Base-by-base conservation (phyloP, 2,329 filamentous ascomycete genomes). In the Cercospora sp. region DNA sequence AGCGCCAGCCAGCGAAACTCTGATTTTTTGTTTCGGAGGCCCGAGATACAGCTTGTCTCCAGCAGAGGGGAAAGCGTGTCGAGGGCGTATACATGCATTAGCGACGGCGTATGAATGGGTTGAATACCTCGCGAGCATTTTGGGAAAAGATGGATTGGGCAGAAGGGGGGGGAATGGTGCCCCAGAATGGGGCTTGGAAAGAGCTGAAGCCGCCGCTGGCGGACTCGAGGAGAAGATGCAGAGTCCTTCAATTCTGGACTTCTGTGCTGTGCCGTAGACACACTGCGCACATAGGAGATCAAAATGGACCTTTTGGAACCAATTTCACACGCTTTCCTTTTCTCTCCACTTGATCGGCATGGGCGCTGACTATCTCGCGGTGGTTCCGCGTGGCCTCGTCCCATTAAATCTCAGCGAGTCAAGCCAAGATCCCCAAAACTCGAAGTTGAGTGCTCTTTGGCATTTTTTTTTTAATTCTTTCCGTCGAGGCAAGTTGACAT, bases 1-100 rank as follows among this genome's bases (percentile, higher is more conserved):
- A 70, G 73, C 71, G 70, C 67, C 40, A n/a, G 40, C 63, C 40
- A 28, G 40, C 63, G 40, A 30, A 33, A 36, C 28, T 61, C 42
- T 57, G 51, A 31, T 53, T 64, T 53, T 58, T 66, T 36, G 59
- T 55, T 48, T 63, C 18, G 45, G 61, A 51, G 18, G n/a, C n/a
- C 45, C 45, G n/a, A 20, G n/a, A 20, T 9, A 51, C 10, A 51
- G 45, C 45, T 51, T 23, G 45, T 51, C 20, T 48, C 9, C 4
- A 51, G 6, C 45, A 51, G 18, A 23, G 45, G 45, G 20, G 3
- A 9, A 20, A 23, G 45, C 45, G 33, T 51, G 45, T 20, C 45
- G 18, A 51, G 45, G 45, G 45, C 45, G n/a, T 51, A 40, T 20
- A 20, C 12, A 51, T 51, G 45, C 45, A 51, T 51, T 20, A 51